Evolutionary conservation across 2,329 filamentous ascomycete genomes (phyloP), one percentile per base, ranked within the genome.

Genomic region (Tolypocladium pustulatum): DNA sequence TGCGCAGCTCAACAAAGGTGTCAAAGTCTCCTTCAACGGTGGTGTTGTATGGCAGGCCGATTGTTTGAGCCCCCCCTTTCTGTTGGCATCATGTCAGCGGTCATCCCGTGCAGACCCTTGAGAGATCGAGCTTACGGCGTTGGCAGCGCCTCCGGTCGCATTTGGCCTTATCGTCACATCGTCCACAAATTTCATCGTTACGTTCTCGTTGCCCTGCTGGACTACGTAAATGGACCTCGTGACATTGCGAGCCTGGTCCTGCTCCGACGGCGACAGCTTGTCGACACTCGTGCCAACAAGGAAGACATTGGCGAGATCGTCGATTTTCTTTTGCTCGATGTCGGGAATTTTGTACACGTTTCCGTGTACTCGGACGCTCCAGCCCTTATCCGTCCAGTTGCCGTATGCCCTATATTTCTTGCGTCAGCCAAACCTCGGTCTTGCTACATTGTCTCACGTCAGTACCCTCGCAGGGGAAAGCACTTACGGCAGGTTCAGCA

Each of bases 281-380:
- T 81, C 70, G 40, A 91, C 80, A 58, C 79, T 78, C 7, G 82
- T 84, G 55, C 80, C 86, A 60, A 90, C 80, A 12, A 92, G 77
- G 72, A 91, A 90, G 37, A 83, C 71, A 63, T 91, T 85, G 59
- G 88, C 86, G 4, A 91, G 76, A 41, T 85, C 77, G 64, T 92
- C 81, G 53, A 92, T 75, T 64, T 83, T 88, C 38, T 76, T 74
- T 64, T 83, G 76, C 1, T 80, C 81, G 38, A 88, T 85, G 60
- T 89, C 82, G 1, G 89, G 89, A 61, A 88, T 81, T 71, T 91
- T 91, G 78, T 86, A 92, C n/a, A 91, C 85, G 66, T 91, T 91
- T 64, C 89, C 89, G 63, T 88, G 89, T 62, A 91, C 83, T 34
- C 88, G 81, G 4, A 91, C 79, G 62, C 86, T 90, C 89, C 89